Evolutionary conservation across 371 early-diverging fungal species (phyloP), one percentile per base, ranked within the genome.

Genomic region (Cokeromyces recurvatus): DNA sequence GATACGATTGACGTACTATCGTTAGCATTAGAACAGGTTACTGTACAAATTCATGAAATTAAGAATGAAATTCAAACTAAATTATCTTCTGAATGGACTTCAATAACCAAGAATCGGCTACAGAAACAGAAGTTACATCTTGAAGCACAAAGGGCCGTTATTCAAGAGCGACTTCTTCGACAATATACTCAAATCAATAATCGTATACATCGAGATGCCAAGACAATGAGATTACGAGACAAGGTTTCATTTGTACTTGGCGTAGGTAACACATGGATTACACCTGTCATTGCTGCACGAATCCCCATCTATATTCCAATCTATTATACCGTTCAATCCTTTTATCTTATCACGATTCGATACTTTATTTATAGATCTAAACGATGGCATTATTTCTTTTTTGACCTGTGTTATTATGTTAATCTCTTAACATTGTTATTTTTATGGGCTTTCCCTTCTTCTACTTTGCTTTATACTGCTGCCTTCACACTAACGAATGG

Each of bases 241-340:
- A 85, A 85, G 62, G 38, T 82, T 12, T 68, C 82, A 8, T 85
- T 85, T 59, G 79, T 83, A 2, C 59, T 80, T 8, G 86, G 86
- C 2, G 81, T 81, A 38, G 75, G 78, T 29, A 79, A 81, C 52
- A 65, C 82, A 38, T 84, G 84, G 52, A 45, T 77, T 5, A 71
- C 82, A 4, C 79, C 79, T 1, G 68, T 79, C 32, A 29, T 81
- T 17, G 51, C 72, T 7, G 57, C 74, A 7, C 62, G 68, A 43
- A 56, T 65, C 32, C 84, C 84, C 3, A 63, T 66, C 23, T 72
- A 68, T 68, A 68, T 84, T 23, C 81, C 84, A 2, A 37, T 72
- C n/a, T 77, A 68, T 16, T 82, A 79, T 40, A 71, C 77, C 9
- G 12, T 72, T 15, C 79, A 76, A 44, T 57, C 59, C 19, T 37